Percentiles rank a stretch among this genome's conserved stretches.
Conservation (phyloP, 2,329 filamentous ascomycete species). For the Fusarium brevicatenulatum region DNA sequence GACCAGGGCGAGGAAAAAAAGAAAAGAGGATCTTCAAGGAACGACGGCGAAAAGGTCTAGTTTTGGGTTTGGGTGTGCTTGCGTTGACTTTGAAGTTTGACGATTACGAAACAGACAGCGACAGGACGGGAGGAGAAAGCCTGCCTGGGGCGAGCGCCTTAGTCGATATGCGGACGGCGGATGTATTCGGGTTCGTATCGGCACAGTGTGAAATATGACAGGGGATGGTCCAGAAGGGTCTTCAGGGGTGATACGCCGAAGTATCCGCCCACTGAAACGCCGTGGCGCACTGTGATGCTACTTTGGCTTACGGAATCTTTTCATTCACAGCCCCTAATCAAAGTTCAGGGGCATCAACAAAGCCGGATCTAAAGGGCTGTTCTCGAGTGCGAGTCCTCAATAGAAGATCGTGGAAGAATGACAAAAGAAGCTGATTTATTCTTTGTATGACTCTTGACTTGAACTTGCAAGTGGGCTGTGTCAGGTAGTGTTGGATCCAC, state of each 20-base stretch:
- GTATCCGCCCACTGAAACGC: not conserved
- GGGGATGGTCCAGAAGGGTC: constrained; percentile 6
- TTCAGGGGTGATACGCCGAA: not conserved
- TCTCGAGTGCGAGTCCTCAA: not conserved
- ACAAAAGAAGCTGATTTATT: constrained; percentile 4
- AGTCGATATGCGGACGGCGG: constrained; percentile 18
- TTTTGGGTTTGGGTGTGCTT: constrained; percentile 9
- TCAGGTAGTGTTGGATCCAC: constrained; percentile 25
- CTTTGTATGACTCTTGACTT: constrained; percentile 8
- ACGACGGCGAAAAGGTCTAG: constrained; percentile 25
- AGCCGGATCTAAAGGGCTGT: not conserved
- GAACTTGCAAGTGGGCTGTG: constrained; percentile 30
- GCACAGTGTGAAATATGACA: constrained; percentile 21
- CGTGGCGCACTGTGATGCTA: constrained; percentile 21
- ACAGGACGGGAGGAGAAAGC: constrained; percentile 22
- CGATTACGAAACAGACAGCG: constrained; percentile 26
- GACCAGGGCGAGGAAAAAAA: constrained; percentile 18
- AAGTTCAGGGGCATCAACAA: not conserved
- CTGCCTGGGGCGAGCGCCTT: constrained; percentile 2
- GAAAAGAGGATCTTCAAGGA: constrained; percentile 32
- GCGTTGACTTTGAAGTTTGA: constrained; percentile 18
- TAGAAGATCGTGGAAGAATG: constrained; percentile 17
- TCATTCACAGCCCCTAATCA: not conserved
- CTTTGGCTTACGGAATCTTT: not conserved
- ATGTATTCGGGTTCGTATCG: constrained; percentile 24